Base-by-base conservation (phyloP, 805 yeast genomes). In the Trichomonascus vanleenenianus region DNA sequence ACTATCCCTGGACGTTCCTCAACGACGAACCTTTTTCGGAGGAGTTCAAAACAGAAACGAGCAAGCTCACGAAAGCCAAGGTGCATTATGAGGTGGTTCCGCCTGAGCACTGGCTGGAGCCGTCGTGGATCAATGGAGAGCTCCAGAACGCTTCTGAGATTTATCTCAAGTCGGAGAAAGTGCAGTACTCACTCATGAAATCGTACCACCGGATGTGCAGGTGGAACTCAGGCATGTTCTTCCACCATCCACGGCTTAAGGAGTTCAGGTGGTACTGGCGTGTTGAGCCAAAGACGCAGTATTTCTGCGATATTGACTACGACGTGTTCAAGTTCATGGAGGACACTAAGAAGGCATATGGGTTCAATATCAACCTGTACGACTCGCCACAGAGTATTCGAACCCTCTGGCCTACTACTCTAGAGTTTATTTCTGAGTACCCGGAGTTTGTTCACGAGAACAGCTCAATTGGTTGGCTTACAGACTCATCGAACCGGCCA, bases 1-100 rank as follows among this genome's bases (percentile, higher is more conserved):
- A 74, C 39, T 87, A 87, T 58, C 95, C 95, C 0, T 86, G 86
- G 67, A 85, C 86, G 2, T 83, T 87, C 49, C 59, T 87, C 40
- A 87, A 86, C 58, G 95, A 87, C 56, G 69, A 67, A 45, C 79
- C 79, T 2, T 87, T 87, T 58, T 65, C 76, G 1, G 74, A 76
- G 0, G 61, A 61, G 16, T 86, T 87, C 66, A 81, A 70, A 57
- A 43, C 49, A 33, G 53, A 58, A 10, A 67, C 85, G 36, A 43
- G 49, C 33, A 56, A 59, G 19, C 60, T 65, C 5, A 72, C 78
- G 0, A 67, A 60, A 10, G 64, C 79, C 1, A 61, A 67, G 20
- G 63, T 71, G 32, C 67, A 64, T 45, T 80, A 77, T 54, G 81
- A 75, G 25, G 52, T 19, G 33, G 64, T 71, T 46, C 40, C 45